These are phyloP conservation scores for Podila horticola DNA, from an alignment of 192 early-diverging fungal genomes.

Conservation along the genomic window DNA sequence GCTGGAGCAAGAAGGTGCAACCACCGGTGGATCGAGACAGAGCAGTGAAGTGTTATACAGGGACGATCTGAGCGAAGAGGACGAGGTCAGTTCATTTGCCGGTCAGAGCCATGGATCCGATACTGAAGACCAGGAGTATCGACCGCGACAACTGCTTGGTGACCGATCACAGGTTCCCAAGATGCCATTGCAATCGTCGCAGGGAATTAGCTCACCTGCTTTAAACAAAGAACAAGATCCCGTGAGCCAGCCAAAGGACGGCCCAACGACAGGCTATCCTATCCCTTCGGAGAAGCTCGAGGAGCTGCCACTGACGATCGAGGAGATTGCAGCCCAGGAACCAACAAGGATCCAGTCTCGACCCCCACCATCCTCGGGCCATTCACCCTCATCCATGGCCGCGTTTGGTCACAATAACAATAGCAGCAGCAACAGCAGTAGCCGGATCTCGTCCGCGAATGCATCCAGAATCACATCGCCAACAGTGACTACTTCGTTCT, in stretches of 20 bases:
- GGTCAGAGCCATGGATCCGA: background rate
- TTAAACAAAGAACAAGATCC: no score
- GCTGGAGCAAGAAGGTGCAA: background rate
- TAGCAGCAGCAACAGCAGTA: constrained; percentile 26
- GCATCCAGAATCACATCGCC: constrained; percentile 35
- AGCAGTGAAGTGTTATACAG: background rate
- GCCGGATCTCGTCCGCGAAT: constrained; percentile 21
- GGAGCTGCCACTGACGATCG: constrained; percentile 18
- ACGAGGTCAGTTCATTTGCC: background rate
- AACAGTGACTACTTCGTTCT: background rate
- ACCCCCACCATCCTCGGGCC: background rate
- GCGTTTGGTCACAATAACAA: background rate
- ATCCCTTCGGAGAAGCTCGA: background rate
- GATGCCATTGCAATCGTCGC: no score
- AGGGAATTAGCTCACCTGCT: no score
- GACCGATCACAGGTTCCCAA: no score
- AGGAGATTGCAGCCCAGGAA: constrained; percentile 39
- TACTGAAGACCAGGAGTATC: background rate
- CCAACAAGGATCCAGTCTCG: constrained; percentile 14
- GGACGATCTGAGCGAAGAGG: background rate
- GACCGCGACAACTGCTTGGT: background rate
- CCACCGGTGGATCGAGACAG: background rate
- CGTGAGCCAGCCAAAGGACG: background rate
- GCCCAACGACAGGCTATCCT: background rate
- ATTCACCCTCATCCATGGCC: background rate